Percentiles rank a stretch among this genome's conserved stretches.
phyloP scores from a whole-genome alignment of 768 basidiomycete species.

The Kwoniella dejecticola region DNA sequence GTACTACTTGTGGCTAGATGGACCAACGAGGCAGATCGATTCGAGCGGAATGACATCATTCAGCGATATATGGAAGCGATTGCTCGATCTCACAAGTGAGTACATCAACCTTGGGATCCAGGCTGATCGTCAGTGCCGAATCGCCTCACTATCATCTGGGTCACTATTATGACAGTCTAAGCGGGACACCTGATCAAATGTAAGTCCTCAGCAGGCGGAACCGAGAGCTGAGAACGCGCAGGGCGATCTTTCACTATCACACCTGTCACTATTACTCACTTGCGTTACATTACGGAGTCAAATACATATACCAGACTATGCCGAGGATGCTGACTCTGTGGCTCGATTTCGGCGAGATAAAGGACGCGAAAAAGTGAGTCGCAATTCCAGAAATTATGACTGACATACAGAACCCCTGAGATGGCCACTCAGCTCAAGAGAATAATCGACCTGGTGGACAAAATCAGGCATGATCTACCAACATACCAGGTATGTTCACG shows the following conservation, averaged over 20 bases:
- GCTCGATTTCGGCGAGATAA: constrained; percentile 84
- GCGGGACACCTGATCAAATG: constrained; percentile 14
- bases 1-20: constrained; percentile 81
- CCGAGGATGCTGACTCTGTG: constrained; percentile 92
- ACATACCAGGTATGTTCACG: constrained; percentile 69
- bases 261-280: constrained; percentile 67
- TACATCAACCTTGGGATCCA: not conserved
- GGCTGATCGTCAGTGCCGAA: constrained; percentile 59
- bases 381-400: not conserved
- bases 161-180: constrained; percentile 71
- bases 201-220: constrained; percentile 5
- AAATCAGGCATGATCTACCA: constrained; percentile 66
- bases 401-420: not conserved
- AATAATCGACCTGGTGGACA: constrained; percentile 64
- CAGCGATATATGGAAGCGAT: constrained; percentile 58
- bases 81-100: constrained; percentile 55
- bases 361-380: constrained; percentile 24
- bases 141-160: constrained; percentile 84
- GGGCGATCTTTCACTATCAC: constrained; percentile 50
- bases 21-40: constrained; percentile 88
- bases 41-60: constrained; percentile 66
- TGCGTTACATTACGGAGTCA: constrained; percentile 79
- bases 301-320: constrained; percentile 93
- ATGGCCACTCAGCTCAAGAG: constrained; percentile 55
- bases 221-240: constrained; percentile 18